A percentile compares a stretch with the other conserved stretches of the same genome.
phyloP scores from a whole-genome alignment of 1,139 yeast genomes.

The Dujonia santamariae region DNA sequence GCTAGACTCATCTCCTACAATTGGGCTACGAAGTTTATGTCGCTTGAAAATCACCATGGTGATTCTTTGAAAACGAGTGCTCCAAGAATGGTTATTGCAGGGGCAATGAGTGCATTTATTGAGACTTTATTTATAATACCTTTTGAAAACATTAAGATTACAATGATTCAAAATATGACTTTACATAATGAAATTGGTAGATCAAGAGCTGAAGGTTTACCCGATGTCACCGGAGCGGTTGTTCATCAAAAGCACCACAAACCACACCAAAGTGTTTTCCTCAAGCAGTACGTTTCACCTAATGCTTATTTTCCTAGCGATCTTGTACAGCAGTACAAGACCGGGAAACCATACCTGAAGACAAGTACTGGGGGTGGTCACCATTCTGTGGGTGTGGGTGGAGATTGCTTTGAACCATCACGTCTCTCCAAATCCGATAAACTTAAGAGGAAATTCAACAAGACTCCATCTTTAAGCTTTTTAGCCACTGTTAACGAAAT shows the following conservation, averaged over 20 bases:
- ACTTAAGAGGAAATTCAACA: conserved; percentile 39
- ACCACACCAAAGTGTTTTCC: conserved; percentile 20
- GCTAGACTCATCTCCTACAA: conserved; percentile 75
- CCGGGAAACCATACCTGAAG: conserved; percentile 17
- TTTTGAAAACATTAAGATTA: conserved; percentile 81
- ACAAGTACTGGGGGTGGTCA: conserved; percentile 16
- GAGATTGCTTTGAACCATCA: conserved; percentile 1
- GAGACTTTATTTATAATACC: conserved; percentile 88
- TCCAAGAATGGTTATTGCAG: conserved; percentile 77
- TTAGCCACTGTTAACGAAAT: conserved; percentile 59
- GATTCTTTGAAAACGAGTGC: conserved; percentile 54
- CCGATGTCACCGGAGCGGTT: conserved; percentile 27
- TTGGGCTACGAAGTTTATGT: conserved; percentile 74
- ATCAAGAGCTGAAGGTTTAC: conserved; percentile 16
- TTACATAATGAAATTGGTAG: conserved; percentile 33
- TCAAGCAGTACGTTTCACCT: conserved; percentile 42
- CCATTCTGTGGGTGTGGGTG: background rate
- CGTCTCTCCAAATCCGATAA: conserved; percentile 20
- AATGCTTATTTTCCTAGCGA: conserved; percentile 43
- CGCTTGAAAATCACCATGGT: conserved; percentile 37
- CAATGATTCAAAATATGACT: conserved; percentile 72
- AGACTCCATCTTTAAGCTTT: conserved; percentile 53
- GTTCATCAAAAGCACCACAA: conserved; percentile 23
- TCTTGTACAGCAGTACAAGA: conserved; percentile 26
- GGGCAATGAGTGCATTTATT: conserved; percentile 75